Evolutionary conservation across 148 eudicot genomes (phyloP).

Genomic region (Pouteria glomerata): DNA sequence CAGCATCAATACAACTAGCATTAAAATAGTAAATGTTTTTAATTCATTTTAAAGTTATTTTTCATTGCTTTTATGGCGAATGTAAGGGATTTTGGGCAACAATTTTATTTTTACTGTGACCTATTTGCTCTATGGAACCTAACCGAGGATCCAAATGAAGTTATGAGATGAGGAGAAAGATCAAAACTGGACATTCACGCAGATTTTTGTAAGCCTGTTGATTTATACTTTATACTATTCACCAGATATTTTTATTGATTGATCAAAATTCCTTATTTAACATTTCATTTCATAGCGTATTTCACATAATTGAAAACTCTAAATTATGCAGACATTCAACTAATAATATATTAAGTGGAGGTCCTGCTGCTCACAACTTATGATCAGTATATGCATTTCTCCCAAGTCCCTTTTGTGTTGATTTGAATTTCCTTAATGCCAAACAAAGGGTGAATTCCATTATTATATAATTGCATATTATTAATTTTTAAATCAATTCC

Average conservation of each 20-base stretch:
- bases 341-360: not conserved
- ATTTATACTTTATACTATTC: not conserved
- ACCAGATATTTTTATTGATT: not conserved
- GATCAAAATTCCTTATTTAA: not conserved
- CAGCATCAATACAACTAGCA: too few species aligned
- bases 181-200: not conserved
- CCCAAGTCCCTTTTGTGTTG: too few species aligned
- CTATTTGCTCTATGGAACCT: not conserved
- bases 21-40: too few species aligned
- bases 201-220: not conserved
- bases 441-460: not conserved
- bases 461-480: not conserved
- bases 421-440: not conserved
- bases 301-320: not conserved
- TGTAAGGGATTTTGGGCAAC: not conserved
- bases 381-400: not conserved
- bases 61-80: not conserved
- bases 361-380: not conserved
- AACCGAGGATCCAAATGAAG: not conserved
- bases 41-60: too few species aligned
- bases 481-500: not conserved
- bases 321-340: too few species aligned
- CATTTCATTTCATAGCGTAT: not conserved
- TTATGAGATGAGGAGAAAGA: not conserved
- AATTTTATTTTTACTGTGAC: not conserved